Percentiles rank a stretch among this genome's conserved stretches.
Conservation (phyloP, 1,284 basidiomycete genomes). For the Amylostereum areolatum region DNA sequence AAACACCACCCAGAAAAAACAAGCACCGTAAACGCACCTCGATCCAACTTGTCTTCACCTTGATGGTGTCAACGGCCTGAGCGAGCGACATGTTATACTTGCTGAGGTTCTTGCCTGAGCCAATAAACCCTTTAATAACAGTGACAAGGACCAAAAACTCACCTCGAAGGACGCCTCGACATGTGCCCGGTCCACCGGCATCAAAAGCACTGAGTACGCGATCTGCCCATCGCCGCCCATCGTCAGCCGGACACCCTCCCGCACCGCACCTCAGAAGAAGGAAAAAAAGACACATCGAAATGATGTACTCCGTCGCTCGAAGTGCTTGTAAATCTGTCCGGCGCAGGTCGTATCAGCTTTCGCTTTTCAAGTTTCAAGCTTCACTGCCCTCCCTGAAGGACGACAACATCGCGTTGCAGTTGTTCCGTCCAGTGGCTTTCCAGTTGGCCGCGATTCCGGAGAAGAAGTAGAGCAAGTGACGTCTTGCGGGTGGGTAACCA, state of each 20-base stretch:
- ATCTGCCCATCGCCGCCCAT: conserved; percentile 30
- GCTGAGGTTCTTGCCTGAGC: conserved; percentile 60
- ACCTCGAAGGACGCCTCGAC: conserved; percentile 69
- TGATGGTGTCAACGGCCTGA: conserved; percentile 65
- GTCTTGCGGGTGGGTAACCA: no score
- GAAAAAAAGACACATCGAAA: conserved; percentile 42
- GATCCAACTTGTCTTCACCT: conserved; percentile 52
- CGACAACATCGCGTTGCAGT: no score
- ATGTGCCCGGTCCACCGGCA: conserved; percentile 61
- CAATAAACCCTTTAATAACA: no score
- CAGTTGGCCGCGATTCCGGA: no score
- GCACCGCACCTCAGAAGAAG: conserved; percentile 20
- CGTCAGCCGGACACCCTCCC: no score
- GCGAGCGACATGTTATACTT: conserved; percentile 59
- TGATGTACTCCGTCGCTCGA: conserved; percentile 49
- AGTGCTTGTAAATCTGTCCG: conserved; percentile 60
- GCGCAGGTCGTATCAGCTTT: not conserved
- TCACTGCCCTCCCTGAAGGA: no score
- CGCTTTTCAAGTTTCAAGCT: no score
- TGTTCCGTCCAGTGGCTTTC: no score
- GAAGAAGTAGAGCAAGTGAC: no score
- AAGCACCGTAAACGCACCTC: conserved; percentile 33
- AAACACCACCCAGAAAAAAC: not conserved
- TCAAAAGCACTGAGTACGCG: conserved; percentile 58
- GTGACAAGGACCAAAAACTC: no score